Evolutionary conservation across 805 yeast species (phyloP).

Genomic region (Clavispora santaluciae): DNA sequence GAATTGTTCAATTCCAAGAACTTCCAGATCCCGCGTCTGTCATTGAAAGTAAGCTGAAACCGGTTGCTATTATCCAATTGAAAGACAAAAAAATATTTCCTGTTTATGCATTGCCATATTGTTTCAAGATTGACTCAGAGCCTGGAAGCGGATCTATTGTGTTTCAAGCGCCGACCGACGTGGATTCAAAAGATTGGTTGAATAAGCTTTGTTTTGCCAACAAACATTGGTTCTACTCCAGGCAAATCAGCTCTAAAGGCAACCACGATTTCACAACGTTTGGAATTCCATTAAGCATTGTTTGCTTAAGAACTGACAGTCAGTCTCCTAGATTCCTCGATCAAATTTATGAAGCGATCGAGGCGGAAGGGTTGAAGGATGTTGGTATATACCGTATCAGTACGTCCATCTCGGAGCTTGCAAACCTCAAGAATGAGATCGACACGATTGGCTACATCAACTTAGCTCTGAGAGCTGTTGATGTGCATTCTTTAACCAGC

Average conservation of each 20-base stretch:
- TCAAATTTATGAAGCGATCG: slow-evolving; percentile 68
- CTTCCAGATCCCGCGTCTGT: slow-evolving; percentile 50
- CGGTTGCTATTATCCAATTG: slow-evolving; percentile 44
- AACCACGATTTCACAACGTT: slow-evolving; percentile 45
- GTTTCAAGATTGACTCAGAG: slow-evolving; percentile 46
- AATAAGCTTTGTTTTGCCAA: slow-evolving; percentile 42
- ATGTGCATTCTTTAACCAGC: slow-evolving; percentile 82
- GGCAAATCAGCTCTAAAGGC: slow-evolving; percentile 23
- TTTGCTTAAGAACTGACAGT: slow-evolving; percentile 68
- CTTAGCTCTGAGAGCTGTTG: slow-evolving; percentile 53
- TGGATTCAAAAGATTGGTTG: slow-evolving; percentile 75
- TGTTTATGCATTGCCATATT: slow-evolving; percentile 44
- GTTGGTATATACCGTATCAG: slow-evolving; percentile 82
- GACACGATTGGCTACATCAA: slow-evolving; percentile 45
- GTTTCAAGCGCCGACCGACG: slow-evolving; percentile 60
- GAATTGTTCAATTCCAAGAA: slow-evolving; percentile 45
- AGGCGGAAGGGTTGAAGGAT: slow-evolving; percentile 81
- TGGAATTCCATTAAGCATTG: slow-evolving; percentile 77
- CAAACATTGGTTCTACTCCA: slow-evolving; percentile 53
- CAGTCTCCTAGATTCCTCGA: slow-evolving; percentile 63
- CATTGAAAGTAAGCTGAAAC: slow-evolving; percentile 46
- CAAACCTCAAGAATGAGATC: slow-evolving; percentile 38
- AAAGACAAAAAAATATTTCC: slow-evolving; percentile 46
- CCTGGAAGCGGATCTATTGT: slow-evolving; percentile 47
- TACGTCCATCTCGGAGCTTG: slow-evolving; percentile 46